Base-by-base conservation (phyloP, 768 basidiomycete species). In the Rhodocollybia butyracea region DNA sequence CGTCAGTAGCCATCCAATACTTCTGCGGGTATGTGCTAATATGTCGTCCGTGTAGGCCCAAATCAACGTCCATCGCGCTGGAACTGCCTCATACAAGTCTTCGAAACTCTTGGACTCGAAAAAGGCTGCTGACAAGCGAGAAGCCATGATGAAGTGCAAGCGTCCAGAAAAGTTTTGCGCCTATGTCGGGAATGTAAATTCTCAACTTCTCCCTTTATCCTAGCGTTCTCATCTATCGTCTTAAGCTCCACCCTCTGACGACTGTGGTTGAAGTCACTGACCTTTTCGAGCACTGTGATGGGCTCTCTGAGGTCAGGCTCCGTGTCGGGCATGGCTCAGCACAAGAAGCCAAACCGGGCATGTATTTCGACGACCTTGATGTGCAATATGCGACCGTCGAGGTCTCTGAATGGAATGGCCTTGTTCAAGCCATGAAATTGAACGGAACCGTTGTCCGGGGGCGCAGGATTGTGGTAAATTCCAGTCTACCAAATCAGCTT, bases 111-210 rank as follows among this genome's bases (percentile, higher is more conserved):
- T 24, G 12, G 32, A 24, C 48, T 34, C 48, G 8, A 50, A 50
- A n/a, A 50, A 50, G n/a, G 48, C 32, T 5, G 48, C 48, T 22
- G 21, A 38, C 34, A 50, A 50, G 48, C 48, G 48, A 50, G 48
- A 34, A 3, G 24, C 2, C 24, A 38, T 50, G 22, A 34, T 36
- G 22, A 50, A 38, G 38, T 34, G 48, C 22, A 34, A 21, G 3
- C 36, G 8, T 24, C 34, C 48, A 27, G 34, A 50, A 7, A 13
- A 15, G 10, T 41, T 53, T 27, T 40, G 51, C 22, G 41, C 41
- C 31, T 53, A 53, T 24, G 80, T 86, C 19, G 86, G 87, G 38
- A 88, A 88, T 63, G 87, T 88, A 60, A 58, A 83, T 71, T 13
- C 11, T 12, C 5, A 5, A 8, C 10, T 31, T 46, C 40, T 24